phyloP scores from a whole-genome alignment of 257 asterid genomes.

The Voacanga thouarsii region DNA sequence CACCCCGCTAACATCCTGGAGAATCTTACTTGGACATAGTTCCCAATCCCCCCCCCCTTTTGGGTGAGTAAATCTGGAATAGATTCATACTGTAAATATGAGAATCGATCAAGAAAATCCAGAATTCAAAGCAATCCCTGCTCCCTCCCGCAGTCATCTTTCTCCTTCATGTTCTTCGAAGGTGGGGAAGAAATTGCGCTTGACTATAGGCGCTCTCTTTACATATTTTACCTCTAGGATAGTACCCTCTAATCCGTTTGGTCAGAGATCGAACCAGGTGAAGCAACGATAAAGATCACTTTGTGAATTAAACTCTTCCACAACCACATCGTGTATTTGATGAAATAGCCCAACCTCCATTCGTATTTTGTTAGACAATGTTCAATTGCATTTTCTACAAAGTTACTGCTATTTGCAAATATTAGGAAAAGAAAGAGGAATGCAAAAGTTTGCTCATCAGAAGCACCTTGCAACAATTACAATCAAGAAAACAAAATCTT shows the following conservation, averaged over 20 bases:
- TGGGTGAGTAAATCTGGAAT: too few species aligned
- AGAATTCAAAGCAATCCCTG: not conserved
- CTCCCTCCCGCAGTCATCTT: not conserved
- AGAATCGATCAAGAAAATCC: not conserved
- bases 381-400: too few species aligned
- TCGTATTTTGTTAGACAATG: too few species aligned
- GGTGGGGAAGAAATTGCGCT: too few species aligned
- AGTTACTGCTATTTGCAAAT: not conserved
- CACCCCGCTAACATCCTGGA: slow-evolving; percentile 49
- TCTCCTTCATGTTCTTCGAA: not conserved
- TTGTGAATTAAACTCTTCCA: too few species aligned
- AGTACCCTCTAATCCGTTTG: too few species aligned
- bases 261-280: too few species aligned
- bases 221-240: too few species aligned
- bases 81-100: not conserved
- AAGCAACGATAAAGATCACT: too few species aligned
- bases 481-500: not conserved
- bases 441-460: not conserved
- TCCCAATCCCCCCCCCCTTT: too few species aligned
- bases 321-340: too few species aligned
- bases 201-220: not conserved
- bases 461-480: not conserved
- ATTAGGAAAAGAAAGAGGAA: not conserved
- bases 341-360: too few species aligned
- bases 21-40: not conserved